These are phyloP conservation scores for Penicillium glabrum DNA, from an alignment of 2,329 filamentous ascomycete genomes.

Conservation along the genomic window DNA sequence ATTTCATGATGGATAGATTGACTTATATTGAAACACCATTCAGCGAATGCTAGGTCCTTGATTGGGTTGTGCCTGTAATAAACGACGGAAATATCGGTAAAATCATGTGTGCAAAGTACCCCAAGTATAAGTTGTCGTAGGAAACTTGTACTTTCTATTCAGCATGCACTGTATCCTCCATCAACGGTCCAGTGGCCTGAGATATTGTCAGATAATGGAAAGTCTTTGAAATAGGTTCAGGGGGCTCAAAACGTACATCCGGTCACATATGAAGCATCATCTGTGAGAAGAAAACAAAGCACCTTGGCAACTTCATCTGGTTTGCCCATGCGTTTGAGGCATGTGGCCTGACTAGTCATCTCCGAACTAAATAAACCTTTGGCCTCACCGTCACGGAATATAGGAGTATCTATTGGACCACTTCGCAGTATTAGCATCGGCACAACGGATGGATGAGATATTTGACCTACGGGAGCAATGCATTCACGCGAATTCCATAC, in stretches of 20 bases:
- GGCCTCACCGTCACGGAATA: background rate
- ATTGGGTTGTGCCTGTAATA: background rate
- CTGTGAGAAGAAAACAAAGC: background rate
- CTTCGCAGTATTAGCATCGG: background rate
- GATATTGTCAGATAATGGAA: background rate
- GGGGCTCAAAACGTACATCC: background rate
- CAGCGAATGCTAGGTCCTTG: background rate
- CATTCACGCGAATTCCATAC: background rate
- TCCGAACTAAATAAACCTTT: background rate
- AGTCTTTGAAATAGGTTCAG: background rate
- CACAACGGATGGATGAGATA: background rate
- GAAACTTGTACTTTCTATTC: background rate
- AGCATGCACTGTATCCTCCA: background rate
- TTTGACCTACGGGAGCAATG: background rate
- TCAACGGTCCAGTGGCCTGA: background rate
- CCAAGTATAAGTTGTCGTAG: background rate
- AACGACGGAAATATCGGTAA: background rate
- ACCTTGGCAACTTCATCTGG: background rate
- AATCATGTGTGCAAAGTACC: background rate
- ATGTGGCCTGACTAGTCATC: background rate
- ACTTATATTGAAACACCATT: background rate
- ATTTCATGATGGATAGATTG: background rate
- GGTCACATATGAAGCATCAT: background rate
- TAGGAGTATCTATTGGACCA: background rate
- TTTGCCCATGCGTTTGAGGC: background rate